These are phyloP conservation scores for Ceratopteris richardii DNA, from an alignment of 75 land plant species.

Conservation along the genomic window DNA sequence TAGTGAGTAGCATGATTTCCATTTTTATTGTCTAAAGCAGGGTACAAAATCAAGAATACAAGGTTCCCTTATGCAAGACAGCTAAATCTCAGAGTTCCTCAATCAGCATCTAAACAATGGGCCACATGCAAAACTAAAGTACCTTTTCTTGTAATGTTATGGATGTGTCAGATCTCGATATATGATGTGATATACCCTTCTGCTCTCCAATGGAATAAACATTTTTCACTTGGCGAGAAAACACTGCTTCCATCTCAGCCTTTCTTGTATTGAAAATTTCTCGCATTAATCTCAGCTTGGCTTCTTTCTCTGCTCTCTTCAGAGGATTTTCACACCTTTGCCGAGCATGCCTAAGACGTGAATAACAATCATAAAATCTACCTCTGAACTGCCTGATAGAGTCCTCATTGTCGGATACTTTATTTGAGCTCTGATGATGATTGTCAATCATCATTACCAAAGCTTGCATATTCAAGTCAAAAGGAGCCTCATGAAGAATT, in stretches of 20 bases:
- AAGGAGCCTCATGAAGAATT: constrained; percentile 7
- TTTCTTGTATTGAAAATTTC: constrained; percentile 68
- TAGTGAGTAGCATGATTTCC: too few species aligned
- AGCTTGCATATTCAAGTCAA: constrained; percentile 15
- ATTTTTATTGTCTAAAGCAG: too few species aligned
- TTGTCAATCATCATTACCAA: constrained; percentile 24
- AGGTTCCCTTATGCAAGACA: too few species aligned
- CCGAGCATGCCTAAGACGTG: constrained; percentile 77
- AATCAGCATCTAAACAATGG: too few species aligned
- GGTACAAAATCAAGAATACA: too few species aligned
- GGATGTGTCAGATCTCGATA: too few species aligned
- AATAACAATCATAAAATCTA: constrained; percentile 62
- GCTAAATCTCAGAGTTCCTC: too few species aligned
- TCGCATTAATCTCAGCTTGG: constrained; percentile 75
- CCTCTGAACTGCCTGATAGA: constrained; percentile 54
- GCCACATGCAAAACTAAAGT: too few species aligned
- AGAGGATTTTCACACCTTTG: constrained; percentile 63
- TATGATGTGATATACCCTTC: too few species aligned
- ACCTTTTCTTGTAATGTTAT: too few species aligned
- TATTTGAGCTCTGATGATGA: constrained; percentile 9
- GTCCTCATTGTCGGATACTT: constrained; percentile 12
- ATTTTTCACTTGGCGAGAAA: constrained; percentile 14
- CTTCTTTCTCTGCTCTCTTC: constrained; percentile 73
- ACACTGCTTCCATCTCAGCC: constrained; percentile 63
- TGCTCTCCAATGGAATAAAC: neutral